Percentiles rank a stretch among this genome's conserved stretches.
phyloP scores from a whole-genome alignment of 164 flowering plant genomes.

The Cinnamomum chago region DNA sequence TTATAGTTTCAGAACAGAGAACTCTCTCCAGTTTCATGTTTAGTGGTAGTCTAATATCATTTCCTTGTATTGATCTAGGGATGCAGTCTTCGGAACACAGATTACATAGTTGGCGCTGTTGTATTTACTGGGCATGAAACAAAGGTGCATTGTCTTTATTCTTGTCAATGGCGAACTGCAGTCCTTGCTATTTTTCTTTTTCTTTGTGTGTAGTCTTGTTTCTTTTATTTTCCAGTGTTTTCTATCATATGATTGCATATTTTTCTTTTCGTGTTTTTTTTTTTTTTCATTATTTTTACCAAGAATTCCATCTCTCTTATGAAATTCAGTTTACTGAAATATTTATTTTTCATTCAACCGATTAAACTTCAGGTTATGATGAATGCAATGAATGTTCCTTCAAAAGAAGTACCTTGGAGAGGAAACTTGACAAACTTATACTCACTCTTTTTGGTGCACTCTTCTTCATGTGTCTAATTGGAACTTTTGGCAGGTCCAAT shows the following conservation, averaged over 20 bases:
- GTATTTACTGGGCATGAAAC: slow-evolving; percentile 95
- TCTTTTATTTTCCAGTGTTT: background rate
- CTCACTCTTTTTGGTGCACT: slow-evolving; percentile 69
- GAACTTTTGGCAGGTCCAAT: slow-evolving; percentile 85
- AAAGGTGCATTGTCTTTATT: slow-evolving; percentile 46
- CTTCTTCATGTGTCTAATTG: slow-evolving; percentile 81
- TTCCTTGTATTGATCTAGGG: slow-evolving; percentile 41
- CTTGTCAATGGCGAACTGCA: too few species aligned
- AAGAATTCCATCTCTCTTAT: background rate
- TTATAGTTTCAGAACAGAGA: background rate
- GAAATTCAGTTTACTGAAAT: background rate
- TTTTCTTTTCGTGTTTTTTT: too few species aligned
- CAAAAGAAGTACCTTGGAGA: slow-evolving; percentile 94
- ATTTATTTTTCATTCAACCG: background rate
- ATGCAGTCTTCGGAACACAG: slow-evolving; percentile 94
- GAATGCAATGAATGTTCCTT: slow-evolving; percentile 98
- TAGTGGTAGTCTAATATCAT: background rate
- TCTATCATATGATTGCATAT: background rate
- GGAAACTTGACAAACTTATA: slow-evolving; percentile 95
- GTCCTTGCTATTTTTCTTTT: background rate
- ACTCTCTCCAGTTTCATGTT: background rate
- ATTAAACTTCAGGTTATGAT: slow-evolving; percentile 79
- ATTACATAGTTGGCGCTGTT: slow-evolving; percentile 79
- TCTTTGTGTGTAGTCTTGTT: slow-evolving; percentile 4
- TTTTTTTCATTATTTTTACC: background rate